These are phyloP conservation scores for Jaltomata sinuosa DNA, from an alignment of 257 asterid genomes.

Conservation along the genomic window DNA sequence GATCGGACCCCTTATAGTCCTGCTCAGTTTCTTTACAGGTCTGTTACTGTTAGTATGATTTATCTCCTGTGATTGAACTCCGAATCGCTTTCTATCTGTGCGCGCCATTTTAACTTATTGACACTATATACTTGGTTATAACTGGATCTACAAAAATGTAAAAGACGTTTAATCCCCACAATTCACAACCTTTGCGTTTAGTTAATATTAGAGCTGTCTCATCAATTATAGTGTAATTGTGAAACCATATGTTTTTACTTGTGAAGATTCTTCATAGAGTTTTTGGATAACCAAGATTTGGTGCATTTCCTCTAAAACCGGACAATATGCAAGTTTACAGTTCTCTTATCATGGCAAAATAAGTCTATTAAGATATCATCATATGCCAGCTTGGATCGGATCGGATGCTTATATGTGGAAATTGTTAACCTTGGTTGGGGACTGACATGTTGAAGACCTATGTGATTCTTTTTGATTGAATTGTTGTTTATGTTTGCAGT, in stretches of 20 bases:
- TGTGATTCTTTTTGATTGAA: background rate
- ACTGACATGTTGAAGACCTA: background rate
- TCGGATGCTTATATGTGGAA: background rate
- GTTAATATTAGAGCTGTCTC: background rate
- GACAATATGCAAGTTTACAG: background rate
- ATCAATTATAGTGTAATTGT: background rate
- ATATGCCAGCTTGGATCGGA: background rate
- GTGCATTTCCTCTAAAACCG: background rate
- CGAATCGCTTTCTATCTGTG: background rate
- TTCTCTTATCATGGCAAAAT: background rate
- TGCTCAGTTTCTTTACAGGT: constrained; percentile 85
- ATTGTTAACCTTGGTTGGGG: background rate
- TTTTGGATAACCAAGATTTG: background rate
- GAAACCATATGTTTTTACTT: background rate
- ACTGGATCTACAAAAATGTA: background rate
- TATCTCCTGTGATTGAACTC: background rate
- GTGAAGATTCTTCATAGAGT: background rate
- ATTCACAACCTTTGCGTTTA: background rate
- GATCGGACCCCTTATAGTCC: constrained; percentile 74
- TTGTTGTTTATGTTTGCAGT: constrained; percentile 22
- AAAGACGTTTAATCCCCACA: background rate
- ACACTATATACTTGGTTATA: background rate
- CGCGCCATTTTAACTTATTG: background rate
- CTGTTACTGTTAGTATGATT: background rate
- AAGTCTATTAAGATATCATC: background rate